Percentiles rank a stretch among this genome's conserved stretches.
Conservation (phyloP, 257 asterid genomes). For the Mitragyna speciosa region DNA sequence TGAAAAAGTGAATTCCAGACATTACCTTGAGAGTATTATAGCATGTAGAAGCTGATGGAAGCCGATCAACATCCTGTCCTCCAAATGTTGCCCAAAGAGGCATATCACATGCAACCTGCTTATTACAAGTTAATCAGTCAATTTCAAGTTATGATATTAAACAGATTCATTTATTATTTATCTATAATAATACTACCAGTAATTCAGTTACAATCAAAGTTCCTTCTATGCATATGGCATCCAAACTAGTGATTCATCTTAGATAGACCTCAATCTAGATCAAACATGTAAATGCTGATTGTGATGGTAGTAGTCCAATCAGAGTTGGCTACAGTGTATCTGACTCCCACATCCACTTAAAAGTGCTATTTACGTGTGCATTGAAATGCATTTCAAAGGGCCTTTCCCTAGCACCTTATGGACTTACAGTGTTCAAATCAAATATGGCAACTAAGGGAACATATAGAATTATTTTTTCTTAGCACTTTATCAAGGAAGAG, state of each 20-base stretch:
- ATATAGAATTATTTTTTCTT: background rate
- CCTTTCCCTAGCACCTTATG: too few species aligned
- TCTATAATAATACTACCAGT: background rate
- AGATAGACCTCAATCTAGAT: background rate
- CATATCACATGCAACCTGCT: slow-evolving; percentile 76
- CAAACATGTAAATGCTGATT: background rate
- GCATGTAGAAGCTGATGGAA: slow-evolving; percentile 99
- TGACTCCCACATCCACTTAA: background rate
- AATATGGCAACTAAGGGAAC: background rate
- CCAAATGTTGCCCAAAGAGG: slow-evolving; percentile 93
- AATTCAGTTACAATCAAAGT: background rate
- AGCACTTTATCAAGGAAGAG: background rate
- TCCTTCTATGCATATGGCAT: background rate
- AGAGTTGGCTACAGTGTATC: background rate
- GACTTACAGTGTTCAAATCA: background rate
- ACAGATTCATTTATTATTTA: background rate
- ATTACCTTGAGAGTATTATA: slow-evolving; percentile 90
- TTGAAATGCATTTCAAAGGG: background rate
- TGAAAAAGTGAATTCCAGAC: background rate
- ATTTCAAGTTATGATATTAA: background rate
- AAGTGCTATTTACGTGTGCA: background rate
- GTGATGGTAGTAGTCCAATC: background rate
- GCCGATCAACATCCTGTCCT: slow-evolving; percentile 97
- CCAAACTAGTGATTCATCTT: too few species aligned
- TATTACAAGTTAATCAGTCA: background rate